Conservation (phyloP, 306 rosid species). For the Acacia acuminata region DNA sequence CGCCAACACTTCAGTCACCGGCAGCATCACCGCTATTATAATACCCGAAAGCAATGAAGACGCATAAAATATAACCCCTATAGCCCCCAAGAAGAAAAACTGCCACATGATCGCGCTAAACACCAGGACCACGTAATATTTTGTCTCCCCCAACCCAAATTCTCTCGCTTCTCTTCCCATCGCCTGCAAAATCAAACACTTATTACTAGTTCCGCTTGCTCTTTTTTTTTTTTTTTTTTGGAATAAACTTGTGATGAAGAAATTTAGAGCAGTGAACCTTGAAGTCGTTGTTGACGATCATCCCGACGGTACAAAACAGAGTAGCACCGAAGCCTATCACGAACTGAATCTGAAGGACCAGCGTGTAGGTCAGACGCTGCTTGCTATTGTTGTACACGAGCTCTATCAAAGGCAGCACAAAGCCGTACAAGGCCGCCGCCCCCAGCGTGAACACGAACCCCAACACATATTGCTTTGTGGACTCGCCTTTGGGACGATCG, state of each 20-base stretch:
- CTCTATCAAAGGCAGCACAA: conserved; percentile 75
- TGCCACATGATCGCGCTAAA: conserved; percentile 67
- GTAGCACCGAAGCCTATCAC: conserved; percentile 73
- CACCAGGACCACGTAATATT: conserved; percentile 58
- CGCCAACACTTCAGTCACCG: conserved; percentile 59
- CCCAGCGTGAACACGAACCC: conserved; percentile 74
- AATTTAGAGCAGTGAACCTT: conserved; percentile 46
- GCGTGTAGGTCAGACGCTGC: conserved; percentile 57
- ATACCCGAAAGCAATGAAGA: conserved; percentile 71
- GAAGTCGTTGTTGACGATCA: conserved; percentile 77
- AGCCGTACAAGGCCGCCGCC: conserved; percentile 73
- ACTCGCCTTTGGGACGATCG: conserved; percentile 73
- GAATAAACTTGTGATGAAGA: background rate
- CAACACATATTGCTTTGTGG: conserved; percentile 43
- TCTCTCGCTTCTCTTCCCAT: conserved; percentile 69
- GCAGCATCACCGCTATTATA: conserved; percentile 58
- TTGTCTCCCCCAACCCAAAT: conserved; percentile 56
- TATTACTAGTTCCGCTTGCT: background rate
- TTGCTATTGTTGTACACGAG: conserved; percentile 57
- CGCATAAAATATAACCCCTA: conserved; percentile 72
- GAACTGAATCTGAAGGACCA: conserved; percentile 86
- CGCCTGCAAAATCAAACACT: conserved; percentile 37
- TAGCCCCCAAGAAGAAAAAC: conserved; percentile 70
- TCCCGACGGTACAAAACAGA: conserved; percentile 64
- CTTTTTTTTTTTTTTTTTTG: background rate